A percentile compares a stretch with the other conserved stretches of the same genome.
Conservation (phyloP, 345 rosid genomes). For the Aegle marmelos region DNA sequence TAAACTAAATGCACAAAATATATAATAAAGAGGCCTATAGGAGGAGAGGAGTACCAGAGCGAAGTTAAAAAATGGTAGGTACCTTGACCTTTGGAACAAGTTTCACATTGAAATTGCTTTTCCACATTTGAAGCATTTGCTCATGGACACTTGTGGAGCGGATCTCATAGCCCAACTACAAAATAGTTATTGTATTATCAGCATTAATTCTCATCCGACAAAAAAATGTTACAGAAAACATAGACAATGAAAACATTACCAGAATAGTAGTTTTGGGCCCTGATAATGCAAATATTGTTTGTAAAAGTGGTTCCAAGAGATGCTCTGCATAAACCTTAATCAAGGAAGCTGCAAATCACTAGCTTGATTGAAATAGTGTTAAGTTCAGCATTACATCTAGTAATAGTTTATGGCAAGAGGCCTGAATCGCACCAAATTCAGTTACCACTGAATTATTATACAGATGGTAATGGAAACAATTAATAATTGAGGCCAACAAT, state of each 20-base stretch:
- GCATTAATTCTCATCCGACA: neutral
- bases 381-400: neutral
- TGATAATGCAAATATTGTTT: constrained; percentile 63
- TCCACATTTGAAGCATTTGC: constrained; percentile 86
- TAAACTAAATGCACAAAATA: neutral
- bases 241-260: constrained; percentile 29
- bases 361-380: neutral
- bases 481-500: neutral
- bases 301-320: constrained; percentile 77
- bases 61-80: neutral
- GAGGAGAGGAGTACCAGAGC: too few species aligned
- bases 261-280: constrained; percentile 82
- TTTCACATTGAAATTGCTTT: constrained; percentile 72
- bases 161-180: constrained; percentile 87
- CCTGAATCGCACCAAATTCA: neutral
- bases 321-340: constrained; percentile 87
- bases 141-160: constrained; percentile 83
- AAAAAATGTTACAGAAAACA: neutral
- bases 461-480: neutral
- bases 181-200: constrained; percentile 14
- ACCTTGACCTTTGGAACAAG: constrained; percentile 72
- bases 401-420: neutral
- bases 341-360: constrained; percentile 25
- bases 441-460: neutral
- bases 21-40: neutral